phyloP scores from a whole-genome alignment of 2,329 filamentous ascomycete genomes.

The Aspergillus sp. region DNA sequence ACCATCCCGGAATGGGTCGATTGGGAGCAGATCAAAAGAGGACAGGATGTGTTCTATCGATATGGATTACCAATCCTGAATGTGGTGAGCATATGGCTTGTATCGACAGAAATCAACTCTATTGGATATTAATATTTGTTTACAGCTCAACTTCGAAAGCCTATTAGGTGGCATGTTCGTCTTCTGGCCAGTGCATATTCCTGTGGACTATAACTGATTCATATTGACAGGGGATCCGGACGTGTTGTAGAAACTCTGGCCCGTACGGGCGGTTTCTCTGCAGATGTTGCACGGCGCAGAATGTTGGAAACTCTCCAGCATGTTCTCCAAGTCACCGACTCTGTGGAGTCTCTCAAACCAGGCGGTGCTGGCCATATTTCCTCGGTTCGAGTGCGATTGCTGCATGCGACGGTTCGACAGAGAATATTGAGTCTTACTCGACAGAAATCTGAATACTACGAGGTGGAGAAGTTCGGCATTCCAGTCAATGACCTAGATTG shows the following conservation, averaged over 20 bases:
- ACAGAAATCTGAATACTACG: constrained; percentile 59
- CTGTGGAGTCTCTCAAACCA: constrained; percentile 61
- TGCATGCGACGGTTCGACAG: constrained; percentile 64
- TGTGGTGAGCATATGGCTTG: constrained; percentile 26
- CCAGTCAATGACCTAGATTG: constrained; percentile 74
- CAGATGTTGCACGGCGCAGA: constrained; percentile 61
- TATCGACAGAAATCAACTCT: constrained; percentile 6
- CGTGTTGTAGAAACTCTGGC: constrained; percentile 70
- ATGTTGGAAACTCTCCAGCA: constrained; percentile 72
- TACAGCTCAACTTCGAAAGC: constrained; percentile 27
- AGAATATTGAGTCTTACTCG: constrained; percentile 58
- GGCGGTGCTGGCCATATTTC: constrained; percentile 62
- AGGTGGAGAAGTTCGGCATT: constrained; percentile 54
- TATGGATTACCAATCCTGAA: constrained; percentile 66
- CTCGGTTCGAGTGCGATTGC: constrained; percentile 62
- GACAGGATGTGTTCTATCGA: constrained; percentile 72
- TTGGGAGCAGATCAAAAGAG: constrained; percentile 69
- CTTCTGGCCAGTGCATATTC: neutral
- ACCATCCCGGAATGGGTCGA: constrained; percentile 70
- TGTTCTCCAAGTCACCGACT: constrained; percentile 65
- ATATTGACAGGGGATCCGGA: constrained; percentile 51
- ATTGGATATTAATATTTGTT: constrained; percentile 2
- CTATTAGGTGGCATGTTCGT: constrained; percentile 24
- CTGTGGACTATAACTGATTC: constrained; percentile 1
- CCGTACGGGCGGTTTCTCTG: constrained; percentile 68